Conservation (phyloP, 2,329 filamentous ascomycete species). For the Bisporella sp. region DNA sequence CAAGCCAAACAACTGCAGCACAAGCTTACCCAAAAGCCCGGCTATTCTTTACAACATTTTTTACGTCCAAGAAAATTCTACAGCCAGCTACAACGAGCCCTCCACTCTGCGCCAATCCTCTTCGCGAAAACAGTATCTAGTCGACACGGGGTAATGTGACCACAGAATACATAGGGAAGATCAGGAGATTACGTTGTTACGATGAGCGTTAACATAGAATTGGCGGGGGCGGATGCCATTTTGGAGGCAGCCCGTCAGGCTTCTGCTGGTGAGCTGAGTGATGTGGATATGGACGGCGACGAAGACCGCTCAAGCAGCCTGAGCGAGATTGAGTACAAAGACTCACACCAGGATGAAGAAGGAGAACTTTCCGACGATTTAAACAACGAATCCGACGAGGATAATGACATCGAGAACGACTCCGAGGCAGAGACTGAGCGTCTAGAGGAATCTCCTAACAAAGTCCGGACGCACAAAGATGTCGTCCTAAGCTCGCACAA, state of each 20-base stretch:
- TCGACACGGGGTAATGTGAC: slow-evolving; percentile 22
- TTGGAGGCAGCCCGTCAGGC: slow-evolving; percentile 19
- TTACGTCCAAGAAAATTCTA: too few species aligned
- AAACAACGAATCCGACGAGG: slow-evolving; percentile 41
- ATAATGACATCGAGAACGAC: slow-evolving; percentile 39
- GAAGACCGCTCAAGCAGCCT: slow-evolving; percentile 82
- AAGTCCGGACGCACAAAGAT: slow-evolving; percentile 49
- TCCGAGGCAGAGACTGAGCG: slow-evolving; percentile 93
- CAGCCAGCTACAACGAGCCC: too few species aligned
- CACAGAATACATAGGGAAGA: slow-evolving; percentile 16
- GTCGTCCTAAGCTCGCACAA: slow-evolving; percentile 52
- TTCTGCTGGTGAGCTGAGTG: slow-evolving; percentile 24
- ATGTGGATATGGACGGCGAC: slow-evolving; percentile 48
- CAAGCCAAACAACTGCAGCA: too few species aligned
- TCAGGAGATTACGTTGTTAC: slow-evolving; percentile 15
- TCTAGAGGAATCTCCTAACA: slow-evolving; percentile 79
- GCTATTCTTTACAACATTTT: too few species aligned
- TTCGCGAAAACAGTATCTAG: background rate
- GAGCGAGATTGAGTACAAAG: slow-evolving; percentile 82
- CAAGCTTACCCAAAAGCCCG: too few species aligned
- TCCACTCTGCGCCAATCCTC: too few species aligned
- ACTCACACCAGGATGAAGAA: slow-evolving; percentile 55
- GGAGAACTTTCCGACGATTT: slow-evolving; percentile 31
- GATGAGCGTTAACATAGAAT: slow-evolving; percentile 25
- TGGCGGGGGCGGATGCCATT: slow-evolving; percentile 18